Evolutionary conservation across 768 basidiomycete genomes (phyloP), one percentile per base, ranked within the genome.

Genomic region (Mycena amicta): DNA sequence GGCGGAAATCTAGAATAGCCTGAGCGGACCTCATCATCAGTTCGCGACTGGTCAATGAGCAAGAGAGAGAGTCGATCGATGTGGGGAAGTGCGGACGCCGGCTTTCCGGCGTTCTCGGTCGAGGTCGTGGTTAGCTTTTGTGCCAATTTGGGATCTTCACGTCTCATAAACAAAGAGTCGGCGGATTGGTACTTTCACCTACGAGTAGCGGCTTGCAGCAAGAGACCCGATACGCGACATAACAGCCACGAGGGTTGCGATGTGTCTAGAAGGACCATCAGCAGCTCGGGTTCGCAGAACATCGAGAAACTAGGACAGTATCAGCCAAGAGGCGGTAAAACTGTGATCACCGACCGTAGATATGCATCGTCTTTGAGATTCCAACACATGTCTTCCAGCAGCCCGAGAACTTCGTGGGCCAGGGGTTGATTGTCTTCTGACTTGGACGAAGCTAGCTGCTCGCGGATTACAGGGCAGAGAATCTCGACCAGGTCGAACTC

Each of bases 121-220:
- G 74, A 73, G 16, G 77, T 70, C 16, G 74, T 73, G 28, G 85
- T 70, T n/a, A 85, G 66, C n/a, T 67, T 67, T 47, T 71, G 77
- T 61, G 71, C 77, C 15, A 86, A 66, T 28, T 62, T 61, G 46
- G 70, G 68, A 66, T 82, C 85, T 87, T 37, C 27, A 29, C 16
- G 54, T 28, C 50, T 60, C 57, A 55, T 28, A 30, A 22, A 18
- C 43, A 51, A 23, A 26, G 49, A 49, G 40, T 13, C 5, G 55
- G 49, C 31, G 61, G 5, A 47, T 2, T 3, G 15, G 62, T 43
- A 18, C 18, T 37, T 8, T 37, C 33, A 37, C 86, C 60, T 64
- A 87, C 85, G 77, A 31, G 82, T 82, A 20, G 83, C 82, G 39
- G 89, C 67, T 53, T 84, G 69, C 18, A 81, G 68, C 26, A 92